phyloP scores from a whole-genome alignment of 805 yeast genomes.

The Osmozyma mogii region DNA sequence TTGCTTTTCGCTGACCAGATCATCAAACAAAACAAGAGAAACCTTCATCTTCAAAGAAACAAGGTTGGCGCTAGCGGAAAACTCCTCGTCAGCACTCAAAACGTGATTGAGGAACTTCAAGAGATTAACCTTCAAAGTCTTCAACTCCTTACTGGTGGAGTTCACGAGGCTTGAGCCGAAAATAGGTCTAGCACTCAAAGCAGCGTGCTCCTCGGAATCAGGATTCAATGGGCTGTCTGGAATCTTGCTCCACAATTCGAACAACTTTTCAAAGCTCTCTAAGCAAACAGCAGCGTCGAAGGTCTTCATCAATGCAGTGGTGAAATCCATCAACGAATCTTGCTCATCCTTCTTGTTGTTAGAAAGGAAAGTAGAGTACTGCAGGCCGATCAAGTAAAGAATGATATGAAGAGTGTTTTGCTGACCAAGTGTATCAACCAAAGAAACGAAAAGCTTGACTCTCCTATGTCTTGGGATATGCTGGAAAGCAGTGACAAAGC shows the following conservation, averaged over 20 bases:
- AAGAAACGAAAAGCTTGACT: slow-evolving; percentile 71
- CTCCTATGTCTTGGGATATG: slow-evolving; percentile 97
- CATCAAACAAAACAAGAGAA: slow-evolving; percentile 42
- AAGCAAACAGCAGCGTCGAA: slow-evolving; percentile 67
- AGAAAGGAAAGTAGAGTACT: slow-evolving; percentile 44
- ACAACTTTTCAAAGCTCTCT: slow-evolving; percentile 41
- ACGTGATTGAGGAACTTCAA: slow-evolving; percentile 52
- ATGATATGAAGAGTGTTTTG: slow-evolving; percentile 61
- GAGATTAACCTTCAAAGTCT: slow-evolving; percentile 41
- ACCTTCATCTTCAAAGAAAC: slow-evolving; percentile 43
- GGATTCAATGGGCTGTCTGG: slow-evolving; percentile 37
- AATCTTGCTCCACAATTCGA: slow-evolving; percentile 43
- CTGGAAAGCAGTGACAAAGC: slow-evolving; percentile 89
- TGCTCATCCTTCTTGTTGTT: slow-evolving; percentile 62
- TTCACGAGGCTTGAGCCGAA: slow-evolving; percentile 56
- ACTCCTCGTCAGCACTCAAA: slow-evolving; percentile 21
- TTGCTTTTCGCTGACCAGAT: slow-evolving; percentile 20
- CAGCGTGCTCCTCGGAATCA: slow-evolving; percentile 26
- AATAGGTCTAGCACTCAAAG: slow-evolving; percentile 45
- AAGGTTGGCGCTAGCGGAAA: slow-evolving; percentile 11
- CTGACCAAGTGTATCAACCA: slow-evolving; percentile 69
- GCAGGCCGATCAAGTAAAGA: slow-evolving; percentile 73
- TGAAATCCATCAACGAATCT: slow-evolving; percentile 61
- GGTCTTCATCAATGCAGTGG: slow-evolving; percentile 57
- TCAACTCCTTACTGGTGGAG: slow-evolving; percentile 40